Percentiles rank a stretch among this genome's conserved stretches.
phyloP scores from a whole-genome alignment of 345 rosid species.

The Salix udensis region DNA sequence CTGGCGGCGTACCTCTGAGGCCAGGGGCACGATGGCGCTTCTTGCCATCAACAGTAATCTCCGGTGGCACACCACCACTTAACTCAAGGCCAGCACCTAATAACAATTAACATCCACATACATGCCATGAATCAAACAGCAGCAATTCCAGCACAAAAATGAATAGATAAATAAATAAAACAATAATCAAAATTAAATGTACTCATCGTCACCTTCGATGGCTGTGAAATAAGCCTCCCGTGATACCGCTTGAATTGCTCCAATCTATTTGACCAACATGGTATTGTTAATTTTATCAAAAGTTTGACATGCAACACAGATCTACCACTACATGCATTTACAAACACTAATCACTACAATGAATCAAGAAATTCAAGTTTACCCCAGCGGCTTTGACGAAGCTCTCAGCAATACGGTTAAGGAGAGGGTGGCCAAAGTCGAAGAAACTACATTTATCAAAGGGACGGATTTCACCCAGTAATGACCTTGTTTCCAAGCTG shows the following conservation, averaged over 20 bases:
- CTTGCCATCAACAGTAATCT: constrained; percentile 38
- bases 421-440: constrained; percentile 95
- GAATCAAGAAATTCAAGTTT: neutral
- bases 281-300: neutral
- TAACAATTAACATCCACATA: neutral
- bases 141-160: neutral
- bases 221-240: constrained; percentile 73
- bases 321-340: neutral
- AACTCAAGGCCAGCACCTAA: constrained; percentile 56
- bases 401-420: constrained; percentile 82
- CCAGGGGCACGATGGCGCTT: constrained; percentile 44
- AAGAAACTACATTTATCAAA: constrained; percentile 62
- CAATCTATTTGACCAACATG: constrained; percentile 43
- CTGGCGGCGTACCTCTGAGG: constrained; percentile 47
- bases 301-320: neutral
- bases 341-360: neutral
- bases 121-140: neutral
- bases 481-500: constrained; percentile 35
- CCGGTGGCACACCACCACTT: constrained; percentile 28
- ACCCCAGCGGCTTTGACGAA: constrained; percentile 91
- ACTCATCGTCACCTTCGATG: constrained; percentile 40
- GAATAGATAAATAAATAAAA: neutral
- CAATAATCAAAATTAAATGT: neutral
- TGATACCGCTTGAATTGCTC: constrained; percentile 77
- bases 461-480: constrained; percentile 47